A percentile compares a stretch with the other conserved stretches of the same genome.
These are phyloP conservation scores for Mrakia frigida DNA, from an alignment of 768 basidiomycete species.

Conservation along the genomic window DNA sequence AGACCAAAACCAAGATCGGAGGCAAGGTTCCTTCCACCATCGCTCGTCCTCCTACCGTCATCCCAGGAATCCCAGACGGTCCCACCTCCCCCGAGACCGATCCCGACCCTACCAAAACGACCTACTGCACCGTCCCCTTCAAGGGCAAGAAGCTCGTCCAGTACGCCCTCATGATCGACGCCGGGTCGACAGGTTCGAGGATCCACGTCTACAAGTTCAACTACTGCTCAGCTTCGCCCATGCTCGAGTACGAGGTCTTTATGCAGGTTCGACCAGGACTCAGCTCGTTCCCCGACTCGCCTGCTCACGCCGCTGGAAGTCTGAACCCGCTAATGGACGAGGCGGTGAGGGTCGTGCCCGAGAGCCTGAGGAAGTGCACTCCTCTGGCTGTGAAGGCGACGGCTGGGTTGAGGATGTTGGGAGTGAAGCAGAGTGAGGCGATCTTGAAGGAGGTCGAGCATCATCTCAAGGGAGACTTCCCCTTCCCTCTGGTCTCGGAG, in stretches of 20 bases:
- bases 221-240: conserved; percentile 69
- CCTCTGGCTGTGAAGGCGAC: conserved; percentile 90
- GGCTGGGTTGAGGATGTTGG: conserved; percentile 74
- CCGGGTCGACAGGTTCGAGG: conserved; percentile 92
- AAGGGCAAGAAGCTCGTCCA: conserved; percentile 60
- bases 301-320: conserved; percentile 64
- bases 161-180: conserved; percentile 96
- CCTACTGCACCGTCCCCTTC: conserved; percentile 62
- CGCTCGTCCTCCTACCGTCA: conserved; percentile 30
- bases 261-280: conserved; percentile 73
- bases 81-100: conserved; percentile 62
- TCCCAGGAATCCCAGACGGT: conserved; percentile 36
- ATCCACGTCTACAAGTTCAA: conserved; percentile 99
- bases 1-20: conserved; percentile 24
- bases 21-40: conserved; percentile 8
- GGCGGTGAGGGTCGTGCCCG: conserved; percentile 72
- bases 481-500: conserved; percentile 60
- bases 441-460: conserved; percentile 70
- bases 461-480: conserved; percentile 57
- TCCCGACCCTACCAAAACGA: conserved; percentile 65
- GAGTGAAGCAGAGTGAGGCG: conserved; percentile 56
- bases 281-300: conserved; percentile 53
- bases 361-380: conserved; percentile 61
- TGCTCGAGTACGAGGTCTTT: conserved; percentile 92
- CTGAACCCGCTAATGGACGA: conserved; percentile 74